Conservation (phyloP, 2,329 filamentous ascomycete species). For the Spiromastix sp. region DNA sequence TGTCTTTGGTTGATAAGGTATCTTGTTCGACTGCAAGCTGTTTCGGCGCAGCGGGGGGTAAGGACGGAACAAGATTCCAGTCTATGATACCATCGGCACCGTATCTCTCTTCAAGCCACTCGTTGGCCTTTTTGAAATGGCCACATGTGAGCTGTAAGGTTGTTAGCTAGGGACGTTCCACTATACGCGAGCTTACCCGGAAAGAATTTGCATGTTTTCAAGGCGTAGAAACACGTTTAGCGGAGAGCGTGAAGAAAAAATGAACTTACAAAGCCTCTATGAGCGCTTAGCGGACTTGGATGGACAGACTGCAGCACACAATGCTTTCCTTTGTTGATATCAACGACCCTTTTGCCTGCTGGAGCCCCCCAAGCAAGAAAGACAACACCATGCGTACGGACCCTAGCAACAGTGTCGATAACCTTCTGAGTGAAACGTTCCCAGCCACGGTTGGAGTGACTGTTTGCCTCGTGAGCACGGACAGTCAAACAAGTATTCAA, state of each 20-base stretch:
- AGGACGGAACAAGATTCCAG: conserved; percentile 56
- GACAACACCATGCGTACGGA: conserved; percentile 71
- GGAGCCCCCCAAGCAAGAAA: conserved; percentile 91
- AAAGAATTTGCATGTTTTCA: neutral
- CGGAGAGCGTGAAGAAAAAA: neutral
- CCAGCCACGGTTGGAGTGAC: conserved; percentile 80
- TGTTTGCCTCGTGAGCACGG: conserved; percentile 76
- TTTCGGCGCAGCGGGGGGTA: no score
- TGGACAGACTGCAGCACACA: conserved; percentile 79
- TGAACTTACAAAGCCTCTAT: conserved; percentile 59
- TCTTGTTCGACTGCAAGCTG: no score
- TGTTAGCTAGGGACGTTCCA: neutral
- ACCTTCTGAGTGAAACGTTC: conserved; percentile 85
- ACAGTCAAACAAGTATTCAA: conserved; percentile 95
- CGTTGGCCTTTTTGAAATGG: conserved; percentile 39
- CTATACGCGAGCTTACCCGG: no score
- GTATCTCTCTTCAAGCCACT: conserved; percentile 69
- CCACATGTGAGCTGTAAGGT: conserved; percentile 30
- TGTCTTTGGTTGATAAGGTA: no score
- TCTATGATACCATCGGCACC: conserved; percentile 73
- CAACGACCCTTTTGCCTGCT: conserved; percentile 66
- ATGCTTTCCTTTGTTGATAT: conserved; percentile 63
- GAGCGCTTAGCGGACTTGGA: conserved; percentile 83
- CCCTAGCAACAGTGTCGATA: conserved; percentile 74
- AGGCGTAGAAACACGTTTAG: neutral